Base-by-base conservation (phyloP, 257 asterid species). In the Misopates orontium region DNA sequence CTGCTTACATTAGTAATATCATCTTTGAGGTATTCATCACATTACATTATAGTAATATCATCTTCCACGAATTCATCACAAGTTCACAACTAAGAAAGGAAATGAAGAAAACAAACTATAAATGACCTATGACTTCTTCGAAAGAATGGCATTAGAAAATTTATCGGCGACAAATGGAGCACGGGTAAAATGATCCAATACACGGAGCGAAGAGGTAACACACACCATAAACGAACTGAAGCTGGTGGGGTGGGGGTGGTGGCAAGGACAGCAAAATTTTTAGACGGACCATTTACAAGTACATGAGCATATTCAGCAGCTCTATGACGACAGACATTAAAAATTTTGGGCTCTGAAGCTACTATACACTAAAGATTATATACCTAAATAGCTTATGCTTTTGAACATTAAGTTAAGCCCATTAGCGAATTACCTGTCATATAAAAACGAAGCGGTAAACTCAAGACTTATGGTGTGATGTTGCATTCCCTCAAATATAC, bases 401-500 rank as follows among this genome's bases (percentile, higher is more conserved):
- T 47, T 62, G 42, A 54, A 14, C 22, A 22, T 32, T 45, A 55
- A 50, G 45, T 60, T 54, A 60, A 69, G 40, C 36, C 32, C 28
- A 31, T 54, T 12, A 9, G 16, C 53, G 16, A 22, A 45, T 0
- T 4, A 56, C 70, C 52, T 64, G 72, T 68, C 60, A 28, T 45
- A 21, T 51, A n/a, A 6, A 57, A 39, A 23, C 39, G 62, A 42
- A 8, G 4, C 8, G 42, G 51, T 47, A 44, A 51, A 23, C 60
- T 55, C 40, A 23, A 32, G 42, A 42, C 18, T 68, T 78, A 88
- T 17, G 90, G 86, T 71, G 79, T 80, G 77, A 92, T 84, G 74
- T 92, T 92, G 87, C 97, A 92, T 69, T 92, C 96, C 51, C 93
- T 79, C 83, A 92, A 42, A 78, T 87, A 92, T n/a, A 69, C 22